Percentiles rank a stretch among this genome's conserved stretches.
These are phyloP conservation scores for Phytopythium delawarense DNA, from an alignment of 352 stramenopile species.

Conservation along the genomic window DNA sequence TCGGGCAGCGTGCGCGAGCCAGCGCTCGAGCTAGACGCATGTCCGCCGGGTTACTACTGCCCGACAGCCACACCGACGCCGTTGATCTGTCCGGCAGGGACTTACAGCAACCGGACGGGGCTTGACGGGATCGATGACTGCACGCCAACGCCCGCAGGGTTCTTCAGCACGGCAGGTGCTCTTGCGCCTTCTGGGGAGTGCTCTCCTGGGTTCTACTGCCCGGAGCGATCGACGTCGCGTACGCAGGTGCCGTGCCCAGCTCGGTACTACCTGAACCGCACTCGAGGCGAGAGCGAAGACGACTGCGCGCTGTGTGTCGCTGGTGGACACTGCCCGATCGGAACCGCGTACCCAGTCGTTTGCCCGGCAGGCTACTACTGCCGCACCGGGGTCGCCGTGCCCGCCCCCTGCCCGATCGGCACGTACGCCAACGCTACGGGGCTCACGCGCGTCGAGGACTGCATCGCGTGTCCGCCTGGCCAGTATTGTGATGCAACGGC, in stretches of 20 bases:
- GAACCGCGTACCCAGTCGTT: constrained; percentile 47
- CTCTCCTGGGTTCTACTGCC: constrained; percentile 84
- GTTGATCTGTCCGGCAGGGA: constrained; percentile 79
- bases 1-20: constrained; percentile 63
- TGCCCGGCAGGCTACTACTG: constrained; percentile 88
- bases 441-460: constrained; percentile 81
- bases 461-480: constrained; percentile 80
- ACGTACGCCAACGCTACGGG: constrained; percentile 84
- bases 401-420: constrained; percentile 87
- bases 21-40: constrained; percentile 61
- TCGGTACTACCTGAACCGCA: constrained; percentile 71
- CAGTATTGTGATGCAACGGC: constrained; percentile 89
- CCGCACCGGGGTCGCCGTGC: constrained; percentile 63
- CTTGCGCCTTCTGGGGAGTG: constrained; percentile 57
- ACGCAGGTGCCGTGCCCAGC: constrained; percentile 76
- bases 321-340: constrained; percentile 62
- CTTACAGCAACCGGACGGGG: constrained; percentile 78
- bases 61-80: constrained; percentile 57
- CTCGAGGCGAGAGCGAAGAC: constrained; percentile 51
- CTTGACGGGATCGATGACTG: constrained; percentile 73
- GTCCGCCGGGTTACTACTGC: constrained; percentile 81
- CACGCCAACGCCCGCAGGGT: constrained; percentile 63
- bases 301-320: constrained; percentile 73
- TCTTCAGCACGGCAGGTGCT: constrained; percentile 59
- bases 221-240: constrained; percentile 50